Percentiles rank a stretch among this genome's conserved stretches.
Conservation (phyloP, 257 asterid species). For the Fraxinus pennsylvanica region DNA sequence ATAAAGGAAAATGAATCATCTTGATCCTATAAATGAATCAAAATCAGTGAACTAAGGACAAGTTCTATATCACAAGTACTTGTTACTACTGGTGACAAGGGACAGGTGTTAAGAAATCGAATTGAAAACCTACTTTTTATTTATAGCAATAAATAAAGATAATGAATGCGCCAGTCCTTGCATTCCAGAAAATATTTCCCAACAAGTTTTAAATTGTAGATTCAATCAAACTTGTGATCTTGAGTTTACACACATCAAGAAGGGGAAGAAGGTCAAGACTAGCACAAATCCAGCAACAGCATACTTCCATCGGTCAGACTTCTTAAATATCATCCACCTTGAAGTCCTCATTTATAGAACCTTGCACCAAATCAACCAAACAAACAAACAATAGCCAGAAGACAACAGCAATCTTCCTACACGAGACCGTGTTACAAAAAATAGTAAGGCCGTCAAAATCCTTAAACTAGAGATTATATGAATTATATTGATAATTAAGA, state of each 20-base stretch:
- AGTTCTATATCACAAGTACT: neutral
- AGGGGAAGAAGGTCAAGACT: neutral
- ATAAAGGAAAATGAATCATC: neutral
- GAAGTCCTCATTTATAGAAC: neutral
- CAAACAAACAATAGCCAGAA: neutral
- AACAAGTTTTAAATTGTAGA: neutral
- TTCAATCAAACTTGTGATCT: neutral
- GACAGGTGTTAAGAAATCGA: neutral
- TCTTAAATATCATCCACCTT: neutral
- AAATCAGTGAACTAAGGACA: neutral
- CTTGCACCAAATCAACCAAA: neutral
- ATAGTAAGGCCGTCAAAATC: neutral
- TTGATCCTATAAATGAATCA: neutral
- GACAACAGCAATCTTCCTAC: neutral
- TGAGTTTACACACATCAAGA: neutral
- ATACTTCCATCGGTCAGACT: neutral
- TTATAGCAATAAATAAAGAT: neutral
- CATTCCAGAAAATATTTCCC: neutral
- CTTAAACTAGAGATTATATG: neutral
- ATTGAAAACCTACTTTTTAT: neutral
- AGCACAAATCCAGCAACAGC: neutral
- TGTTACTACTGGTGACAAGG: neutral
- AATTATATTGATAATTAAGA: neutral
- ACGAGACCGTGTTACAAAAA: neutral
- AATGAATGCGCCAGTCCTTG: neutral